A percentile compares a stretch with the other conserved stretches of the same genome.
phyloP scores from a whole-genome alignment of 176 grass and related monocot species.

The Aegilops tauschii region DNA sequence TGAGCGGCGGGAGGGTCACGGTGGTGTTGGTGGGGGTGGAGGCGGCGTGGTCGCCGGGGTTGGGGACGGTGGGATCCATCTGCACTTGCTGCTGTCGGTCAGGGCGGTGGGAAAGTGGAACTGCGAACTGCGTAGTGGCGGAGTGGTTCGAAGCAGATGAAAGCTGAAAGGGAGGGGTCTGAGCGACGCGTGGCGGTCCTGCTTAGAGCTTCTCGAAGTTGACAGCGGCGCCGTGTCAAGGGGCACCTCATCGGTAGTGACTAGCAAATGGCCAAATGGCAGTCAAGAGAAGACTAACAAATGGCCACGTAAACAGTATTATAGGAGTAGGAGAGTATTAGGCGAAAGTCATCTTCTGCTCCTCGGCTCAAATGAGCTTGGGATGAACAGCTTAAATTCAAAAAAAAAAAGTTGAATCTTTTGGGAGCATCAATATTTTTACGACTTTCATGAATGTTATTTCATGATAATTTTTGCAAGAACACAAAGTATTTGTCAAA shows the following conservation, averaged over 20 bases:
- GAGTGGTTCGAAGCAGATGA: background rate
- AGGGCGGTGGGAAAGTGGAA: background rate
- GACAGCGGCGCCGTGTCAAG: background rate
- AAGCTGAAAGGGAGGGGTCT: background rate
- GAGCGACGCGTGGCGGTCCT: constrained; percentile 22
- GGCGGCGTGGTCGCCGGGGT: constrained; percentile 4
- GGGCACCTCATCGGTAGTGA: background rate
- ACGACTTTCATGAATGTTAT: too few species aligned
- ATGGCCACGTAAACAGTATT: background rate
- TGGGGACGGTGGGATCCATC: constrained; percentile 37
- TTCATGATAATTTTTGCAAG: too few species aligned
- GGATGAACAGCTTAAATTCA: too few species aligned
- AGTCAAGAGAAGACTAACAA: background rate
- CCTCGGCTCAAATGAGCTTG: too few species aligned
- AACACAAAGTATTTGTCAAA: too few species aligned
- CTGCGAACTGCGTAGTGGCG: background rate
- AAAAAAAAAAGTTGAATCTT: too few species aligned
- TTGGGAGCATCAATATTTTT: too few species aligned
- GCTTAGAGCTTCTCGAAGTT: constrained; percentile 2
- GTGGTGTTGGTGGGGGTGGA: constrained; percentile 27
- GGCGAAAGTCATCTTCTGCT: too few species aligned
- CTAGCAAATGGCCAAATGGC: background rate
- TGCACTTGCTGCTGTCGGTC: background rate
- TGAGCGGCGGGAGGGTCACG: constrained; percentile 40
- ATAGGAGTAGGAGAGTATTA: too few species aligned